phyloP scores from a whole-genome alignment of 768 basidiomycete species.

The Wakefieldia striispora region DNA sequence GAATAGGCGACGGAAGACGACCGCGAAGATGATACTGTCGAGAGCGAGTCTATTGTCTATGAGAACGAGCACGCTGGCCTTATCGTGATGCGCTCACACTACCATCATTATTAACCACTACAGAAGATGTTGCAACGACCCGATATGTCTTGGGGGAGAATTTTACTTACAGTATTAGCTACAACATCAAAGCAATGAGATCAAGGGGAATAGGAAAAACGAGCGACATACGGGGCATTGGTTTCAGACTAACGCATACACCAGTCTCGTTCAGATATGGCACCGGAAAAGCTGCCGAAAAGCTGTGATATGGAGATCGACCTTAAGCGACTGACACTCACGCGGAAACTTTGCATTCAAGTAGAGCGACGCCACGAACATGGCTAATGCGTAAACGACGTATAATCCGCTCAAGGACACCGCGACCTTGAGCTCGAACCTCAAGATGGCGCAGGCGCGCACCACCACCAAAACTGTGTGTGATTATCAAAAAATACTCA shows the following conservation, averaged over 20 bases:
- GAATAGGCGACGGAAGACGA: conserved; percentile 6
- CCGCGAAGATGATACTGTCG: conserved; percentile 8
- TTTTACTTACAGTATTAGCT: conserved; percentile 9
- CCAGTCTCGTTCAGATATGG: conserved; percentile 1
- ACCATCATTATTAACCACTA: conserved; percentile 13
- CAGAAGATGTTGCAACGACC: background rate
- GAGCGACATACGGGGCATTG: conserved; percentile 4
- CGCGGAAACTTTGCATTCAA: background rate
- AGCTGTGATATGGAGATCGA: background rate
- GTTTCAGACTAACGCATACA: conserved; percentile 11
- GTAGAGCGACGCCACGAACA: background rate
- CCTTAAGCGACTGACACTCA: background rate
- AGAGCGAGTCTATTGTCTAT: conserved; percentile 13
- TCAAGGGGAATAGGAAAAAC: background rate
- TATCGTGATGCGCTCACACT: conserved; percentile 6
- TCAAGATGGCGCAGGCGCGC: conserved; percentile 24
- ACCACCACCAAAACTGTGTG: conserved; percentile 24
- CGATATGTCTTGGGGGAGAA: background rate
- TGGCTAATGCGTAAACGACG: background rate
- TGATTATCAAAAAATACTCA: background rate
- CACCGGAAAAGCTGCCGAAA: background rate
- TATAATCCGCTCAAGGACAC: conserved; percentile 2
- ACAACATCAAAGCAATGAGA: background rate
- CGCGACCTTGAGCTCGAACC: conserved; percentile 5
- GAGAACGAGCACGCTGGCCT: background rate